Evolutionary conservation across 78 protist species (phyloP).

Genomic region (Dictyostelium capitatum): DNA sequence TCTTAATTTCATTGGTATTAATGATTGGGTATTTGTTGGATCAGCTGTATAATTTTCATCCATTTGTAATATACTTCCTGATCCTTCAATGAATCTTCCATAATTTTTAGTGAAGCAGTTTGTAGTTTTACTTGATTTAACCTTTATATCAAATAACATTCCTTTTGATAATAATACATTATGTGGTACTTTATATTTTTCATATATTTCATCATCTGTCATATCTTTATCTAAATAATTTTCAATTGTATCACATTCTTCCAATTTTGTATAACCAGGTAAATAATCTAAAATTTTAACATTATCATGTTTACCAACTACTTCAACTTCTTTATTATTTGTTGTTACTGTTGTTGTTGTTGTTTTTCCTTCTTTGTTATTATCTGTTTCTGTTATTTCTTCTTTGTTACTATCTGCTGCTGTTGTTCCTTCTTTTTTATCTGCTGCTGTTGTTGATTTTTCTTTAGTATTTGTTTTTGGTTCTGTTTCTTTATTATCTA

Average conservation of each 20-base stretch:
- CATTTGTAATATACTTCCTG: slow-evolving; percentile 77
- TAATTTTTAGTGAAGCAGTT: slow-evolving; percentile 77
- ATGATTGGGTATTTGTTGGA: slow-evolving; percentile 11
- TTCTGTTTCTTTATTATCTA: background rate
- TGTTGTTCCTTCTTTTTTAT: too few species aligned
- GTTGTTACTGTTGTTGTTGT: background rate
- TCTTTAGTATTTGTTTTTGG: background rate
- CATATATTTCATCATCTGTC: slow-evolving; percentile 7
- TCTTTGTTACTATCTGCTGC: background rate
- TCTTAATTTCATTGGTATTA: slow-evolving; percentile 39
- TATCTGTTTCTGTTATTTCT: background rate
- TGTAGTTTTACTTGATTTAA: slow-evolving; percentile 23
- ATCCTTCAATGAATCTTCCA: slow-evolving; percentile 78
- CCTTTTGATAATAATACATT: slow-evolving; percentile 32
- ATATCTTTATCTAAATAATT: slow-evolving; percentile 13
- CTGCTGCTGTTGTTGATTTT: too few species aligned
- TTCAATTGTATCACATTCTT: background rate
- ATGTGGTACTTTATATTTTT: slow-evolving; percentile 30
- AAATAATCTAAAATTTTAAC: background rate
- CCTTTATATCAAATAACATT: slow-evolving; percentile 75
- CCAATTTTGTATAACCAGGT: slow-evolving; percentile 5
- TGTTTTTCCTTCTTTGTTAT: background rate
- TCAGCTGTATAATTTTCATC: slow-evolving; percentile 17
- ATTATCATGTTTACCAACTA: background rate
- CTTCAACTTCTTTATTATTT: background rate